Conservation (phyloP, 805 yeast genomes). For the Candida berthetii region DNA sequence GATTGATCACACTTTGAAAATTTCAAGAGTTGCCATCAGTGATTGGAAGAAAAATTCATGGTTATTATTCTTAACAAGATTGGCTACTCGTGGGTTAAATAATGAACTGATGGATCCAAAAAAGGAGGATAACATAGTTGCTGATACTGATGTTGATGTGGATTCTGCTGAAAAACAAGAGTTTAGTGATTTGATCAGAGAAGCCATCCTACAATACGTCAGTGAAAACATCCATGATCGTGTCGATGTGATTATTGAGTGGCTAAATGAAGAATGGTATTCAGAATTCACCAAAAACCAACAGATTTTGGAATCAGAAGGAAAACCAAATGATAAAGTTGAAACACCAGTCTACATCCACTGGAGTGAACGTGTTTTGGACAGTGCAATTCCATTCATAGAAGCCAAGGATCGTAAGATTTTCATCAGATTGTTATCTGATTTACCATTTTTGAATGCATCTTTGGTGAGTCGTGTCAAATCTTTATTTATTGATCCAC, state of each 20-base stretch:
- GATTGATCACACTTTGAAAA: constrained; percentile 16
- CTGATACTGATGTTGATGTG: not conserved
- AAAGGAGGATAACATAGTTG: too few species aligned
- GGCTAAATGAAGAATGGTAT: constrained; percentile 97
- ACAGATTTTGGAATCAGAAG: constrained; percentile 13
- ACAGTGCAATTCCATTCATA: constrained; percentile 75
- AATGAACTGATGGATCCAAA: too few species aligned
- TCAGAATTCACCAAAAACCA: constrained; percentile 35
- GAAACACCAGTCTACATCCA: constrained; percentile 48
- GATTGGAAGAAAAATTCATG: constrained; percentile 70
- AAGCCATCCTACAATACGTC: constrained; percentile 65
- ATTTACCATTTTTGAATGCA: constrained; percentile 69
- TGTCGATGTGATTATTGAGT: constrained; percentile 72
- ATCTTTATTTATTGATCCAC: constrained; percentile 81
- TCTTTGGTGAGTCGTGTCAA: constrained; percentile 58
- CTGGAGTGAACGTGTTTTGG: constrained; percentile 71
- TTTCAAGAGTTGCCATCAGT: constrained; percentile 25
- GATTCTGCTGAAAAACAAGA: constrained; percentile 16
- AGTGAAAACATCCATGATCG: constrained; percentile 66
- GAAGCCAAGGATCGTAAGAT: constrained; percentile 77
- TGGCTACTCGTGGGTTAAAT: constrained; percentile 76
- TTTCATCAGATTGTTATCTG: constrained; percentile 80
- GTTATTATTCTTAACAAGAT: constrained; percentile 66
- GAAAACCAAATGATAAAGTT: constrained; percentile 7
- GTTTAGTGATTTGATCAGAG: constrained; percentile 58